phyloP scores from a whole-genome alignment of 179 eudicot species.

The Pouteria campechiana region DNA sequence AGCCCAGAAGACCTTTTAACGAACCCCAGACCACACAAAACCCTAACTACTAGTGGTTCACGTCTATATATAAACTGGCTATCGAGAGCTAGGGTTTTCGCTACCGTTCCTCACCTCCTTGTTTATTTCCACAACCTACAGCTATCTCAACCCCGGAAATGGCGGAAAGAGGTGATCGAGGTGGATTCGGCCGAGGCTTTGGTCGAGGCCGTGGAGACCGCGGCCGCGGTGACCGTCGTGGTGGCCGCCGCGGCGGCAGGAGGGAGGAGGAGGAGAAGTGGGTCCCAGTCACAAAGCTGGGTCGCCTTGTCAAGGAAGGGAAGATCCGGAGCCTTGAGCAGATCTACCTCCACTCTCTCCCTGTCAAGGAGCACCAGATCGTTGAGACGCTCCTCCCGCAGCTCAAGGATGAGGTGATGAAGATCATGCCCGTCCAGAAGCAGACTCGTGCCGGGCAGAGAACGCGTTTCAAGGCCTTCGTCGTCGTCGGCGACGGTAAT shows the following conservation, averaged over 20 bases:
- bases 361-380: constrained; percentile 64
- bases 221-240: constrained; percentile 42
- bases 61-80: no score
- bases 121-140: not conserved
- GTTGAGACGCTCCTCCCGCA: constrained; percentile 32
- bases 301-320: constrained; percentile 45
- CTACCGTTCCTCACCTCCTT: no score
- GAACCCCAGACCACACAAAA: no score
- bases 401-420: constrained; percentile 68
- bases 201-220: constrained; percentile 44
- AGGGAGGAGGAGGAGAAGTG: constrained; percentile 48
- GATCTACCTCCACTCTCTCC: constrained; percentile 61
- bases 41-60: no score
- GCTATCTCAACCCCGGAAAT: not conserved
- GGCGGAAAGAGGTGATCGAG: constrained; percentile 15
- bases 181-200: constrained; percentile 19
- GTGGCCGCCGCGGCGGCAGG: constrained; percentile 44
- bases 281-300: constrained; percentile 63
- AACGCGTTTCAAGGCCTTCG: constrained; percentile 71
- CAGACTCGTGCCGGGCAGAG: constrained; percentile 72
- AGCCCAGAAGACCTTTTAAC: no score
- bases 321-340: constrained; percentile 41
- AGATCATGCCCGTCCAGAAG: constrained; percentile 72
- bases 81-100: no score
- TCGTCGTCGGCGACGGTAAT: constrained; percentile 50